phyloP scores from a whole-genome alignment of 495 filamentous ascomycete species.

The Aspergillus cavernicola region DNA sequence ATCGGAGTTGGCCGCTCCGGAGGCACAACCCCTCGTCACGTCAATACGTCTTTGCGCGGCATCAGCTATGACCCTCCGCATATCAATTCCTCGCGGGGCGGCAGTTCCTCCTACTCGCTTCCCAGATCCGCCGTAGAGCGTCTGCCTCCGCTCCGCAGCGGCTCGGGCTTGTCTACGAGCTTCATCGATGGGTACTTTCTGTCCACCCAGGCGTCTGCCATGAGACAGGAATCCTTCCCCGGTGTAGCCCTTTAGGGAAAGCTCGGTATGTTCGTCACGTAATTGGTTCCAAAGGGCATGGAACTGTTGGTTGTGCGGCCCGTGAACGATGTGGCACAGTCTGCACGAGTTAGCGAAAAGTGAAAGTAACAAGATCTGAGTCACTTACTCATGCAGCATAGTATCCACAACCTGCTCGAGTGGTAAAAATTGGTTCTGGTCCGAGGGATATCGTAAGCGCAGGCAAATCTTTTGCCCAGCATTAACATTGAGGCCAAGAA shows the following conservation, averaged over 20 bases:
- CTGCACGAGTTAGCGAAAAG: constrained; percentile 25
- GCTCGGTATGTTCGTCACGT: constrained; percentile 74
- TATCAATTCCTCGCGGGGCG: constrained; percentile 60
- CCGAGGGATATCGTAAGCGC: constrained; percentile 72
- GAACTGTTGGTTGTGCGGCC: constrained; percentile 79
- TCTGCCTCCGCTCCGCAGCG: constrained; percentile 69
- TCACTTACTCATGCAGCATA: constrained; percentile 81
- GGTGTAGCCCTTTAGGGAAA: constrained; percentile 78
- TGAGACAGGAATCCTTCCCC: constrained; percentile 83
- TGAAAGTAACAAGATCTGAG: not conserved
- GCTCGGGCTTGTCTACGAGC: constrained; percentile 70
- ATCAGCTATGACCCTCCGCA: constrained; percentile 69
- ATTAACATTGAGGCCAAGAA: constrained; percentile 81
- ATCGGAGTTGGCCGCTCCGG: constrained; percentile 52
- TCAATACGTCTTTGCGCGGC: constrained; percentile 67
- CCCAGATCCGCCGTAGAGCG: constrained; percentile 59
- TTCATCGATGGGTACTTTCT: constrained; percentile 65
- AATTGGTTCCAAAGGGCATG: constrained; percentile 84
- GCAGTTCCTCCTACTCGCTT: constrained; percentile 70
- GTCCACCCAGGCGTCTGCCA: constrained; percentile 70
- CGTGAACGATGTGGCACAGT: constrained; percentile 80
- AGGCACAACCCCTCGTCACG: constrained; percentile 70
- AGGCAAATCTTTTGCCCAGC: constrained; percentile 75
- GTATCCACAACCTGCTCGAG: constrained; percentile 80
- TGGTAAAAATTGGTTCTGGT: constrained; percentile 75